These are phyloP conservation scores for Penicillium freii DNA, from an alignment of 2,329 filamentous ascomycete genomes.

Conservation along the genomic window DNA sequence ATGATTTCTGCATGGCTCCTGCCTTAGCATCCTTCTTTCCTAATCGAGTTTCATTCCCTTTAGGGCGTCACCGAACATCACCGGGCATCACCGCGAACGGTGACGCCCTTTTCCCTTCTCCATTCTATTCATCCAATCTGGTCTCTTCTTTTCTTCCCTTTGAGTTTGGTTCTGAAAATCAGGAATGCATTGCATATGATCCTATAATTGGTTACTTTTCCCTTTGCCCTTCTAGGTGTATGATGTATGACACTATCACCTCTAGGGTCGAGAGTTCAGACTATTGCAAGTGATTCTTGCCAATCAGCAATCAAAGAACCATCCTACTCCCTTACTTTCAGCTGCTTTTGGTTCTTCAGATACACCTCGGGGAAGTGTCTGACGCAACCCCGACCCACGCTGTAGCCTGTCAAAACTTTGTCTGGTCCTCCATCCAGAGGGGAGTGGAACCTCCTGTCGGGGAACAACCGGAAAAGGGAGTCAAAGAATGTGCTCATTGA, in stretches of 20 bases:
- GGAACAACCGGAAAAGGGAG: slow-evolving; percentile 9
- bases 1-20: not conserved
- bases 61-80: slow-evolving; percentile 1
- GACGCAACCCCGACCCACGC: slow-evolving; percentile 1
- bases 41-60: not conserved
- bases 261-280: slow-evolving; percentile 1
- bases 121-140: not conserved
- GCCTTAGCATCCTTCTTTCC: not conserved
- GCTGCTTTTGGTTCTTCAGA: slow-evolving; percentile 1
- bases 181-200: slow-evolving; percentile 8
- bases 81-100: not conserved
- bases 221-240: not conserved
- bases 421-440: not conserved
- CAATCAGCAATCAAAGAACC: slow-evolving; percentile 14
- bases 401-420: slow-evolving; percentile 10
- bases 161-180: not conserved
- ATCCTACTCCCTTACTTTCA: slow-evolving; percentile 13
- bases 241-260: slow-evolving; percentile 20
- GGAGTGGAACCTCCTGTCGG: not conserved
- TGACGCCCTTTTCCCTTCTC: not conserved
- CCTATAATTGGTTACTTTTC: not conserved
- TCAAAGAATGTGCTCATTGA: slow-evolving; percentile 1
- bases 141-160: not conserved
- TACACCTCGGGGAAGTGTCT: slow-evolving; percentile 1
- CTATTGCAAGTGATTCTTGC: slow-evolving; percentile 10